Percentiles rank a stretch among this genome's conserved stretches.
These are phyloP conservation scores for Pleurotus giganteus DNA, from an alignment of 768 basidiomycete species.

Conservation along the genomic window DNA sequence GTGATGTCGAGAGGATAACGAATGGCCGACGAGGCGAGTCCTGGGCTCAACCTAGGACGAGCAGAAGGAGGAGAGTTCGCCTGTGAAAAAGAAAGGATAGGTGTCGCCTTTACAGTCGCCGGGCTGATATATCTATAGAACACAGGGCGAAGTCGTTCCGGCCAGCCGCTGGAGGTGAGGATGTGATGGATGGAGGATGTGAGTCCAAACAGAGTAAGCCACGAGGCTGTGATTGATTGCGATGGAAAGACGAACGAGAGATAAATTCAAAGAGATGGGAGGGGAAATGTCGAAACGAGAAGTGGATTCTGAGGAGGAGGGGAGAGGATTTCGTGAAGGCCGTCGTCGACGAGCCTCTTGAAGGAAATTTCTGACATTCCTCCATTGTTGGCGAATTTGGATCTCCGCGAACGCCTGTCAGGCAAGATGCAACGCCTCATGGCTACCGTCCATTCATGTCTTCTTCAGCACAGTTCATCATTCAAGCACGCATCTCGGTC, in stretches of 20 bases:
- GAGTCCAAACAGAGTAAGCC: neutral
- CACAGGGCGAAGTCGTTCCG: constrained; percentile 15
- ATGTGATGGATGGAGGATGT: constrained; percentile 9
- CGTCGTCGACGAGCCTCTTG: constrained; percentile 5
- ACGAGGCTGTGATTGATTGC: neutral
- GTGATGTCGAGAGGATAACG: neutral
- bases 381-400: constrained; percentile 1
- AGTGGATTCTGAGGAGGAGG: neutral
- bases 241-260: neutral
- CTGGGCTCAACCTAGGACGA: constrained; percentile 15
- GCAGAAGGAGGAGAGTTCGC: constrained; percentile 16
- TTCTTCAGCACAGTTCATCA: neutral
- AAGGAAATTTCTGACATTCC: neutral
- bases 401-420: constrained; percentile 2
- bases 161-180: constrained; percentile 22
- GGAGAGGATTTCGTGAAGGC: neutral
- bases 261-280: neutral
- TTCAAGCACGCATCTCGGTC: neutral
- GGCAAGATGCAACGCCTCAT: neutral
- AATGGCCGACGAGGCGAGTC: constrained; percentile 2
- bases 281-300: neutral
- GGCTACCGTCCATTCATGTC: neutral
- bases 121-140: constrained; percentile 20
- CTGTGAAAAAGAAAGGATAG: constrained; percentile 13
- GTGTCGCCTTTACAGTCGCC: neutral